phyloP scores from a whole-genome alignment of 257 asterid genomes.

The Petrea volubilis region DNA sequence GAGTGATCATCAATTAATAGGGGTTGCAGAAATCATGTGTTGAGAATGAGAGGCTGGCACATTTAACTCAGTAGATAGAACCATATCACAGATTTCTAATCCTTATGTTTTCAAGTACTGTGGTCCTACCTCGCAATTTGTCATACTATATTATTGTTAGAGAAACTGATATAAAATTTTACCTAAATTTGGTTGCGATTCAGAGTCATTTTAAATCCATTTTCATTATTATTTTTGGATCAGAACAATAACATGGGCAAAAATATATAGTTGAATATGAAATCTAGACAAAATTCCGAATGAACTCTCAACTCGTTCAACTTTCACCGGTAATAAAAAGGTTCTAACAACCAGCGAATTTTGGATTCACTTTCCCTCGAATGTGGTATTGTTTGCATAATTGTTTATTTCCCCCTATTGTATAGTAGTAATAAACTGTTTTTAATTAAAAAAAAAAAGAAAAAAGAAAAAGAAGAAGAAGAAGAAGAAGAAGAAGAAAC shows the following conservation, averaged over 20 bases:
- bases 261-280: not conserved
- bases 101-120: constrained; percentile 32
- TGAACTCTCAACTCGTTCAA: too few species aligned
- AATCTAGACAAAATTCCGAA: too few species aligned
- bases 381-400: too few species aligned
- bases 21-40: constrained; percentile 44
- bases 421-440: too few species aligned
- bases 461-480: too few species aligned
- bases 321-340: too few species aligned
- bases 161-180: not conserved
- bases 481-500: too few species aligned
- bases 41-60: constrained; percentile 30
- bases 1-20: constrained; percentile 24
- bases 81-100: constrained; percentile 35
- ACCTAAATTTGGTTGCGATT: not conserved
- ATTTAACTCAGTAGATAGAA: constrained; percentile 36
- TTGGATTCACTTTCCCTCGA: too few species aligned
- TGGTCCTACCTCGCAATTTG: constrained; percentile 32
- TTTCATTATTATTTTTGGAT: not conserved
- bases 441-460: too few species aligned
- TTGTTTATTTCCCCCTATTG: too few species aligned
- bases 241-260: not conserved
- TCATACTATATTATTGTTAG: constrained; percentile 15
- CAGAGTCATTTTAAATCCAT: not conserved
- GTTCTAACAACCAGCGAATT: too few species aligned